Percentiles rank a stretch among this genome's conserved stretches.
Evolutionary conservation across 2,329 filamentous ascomycete species (phyloP).

Genomic region (Neofusicoccum parvum): DNA sequence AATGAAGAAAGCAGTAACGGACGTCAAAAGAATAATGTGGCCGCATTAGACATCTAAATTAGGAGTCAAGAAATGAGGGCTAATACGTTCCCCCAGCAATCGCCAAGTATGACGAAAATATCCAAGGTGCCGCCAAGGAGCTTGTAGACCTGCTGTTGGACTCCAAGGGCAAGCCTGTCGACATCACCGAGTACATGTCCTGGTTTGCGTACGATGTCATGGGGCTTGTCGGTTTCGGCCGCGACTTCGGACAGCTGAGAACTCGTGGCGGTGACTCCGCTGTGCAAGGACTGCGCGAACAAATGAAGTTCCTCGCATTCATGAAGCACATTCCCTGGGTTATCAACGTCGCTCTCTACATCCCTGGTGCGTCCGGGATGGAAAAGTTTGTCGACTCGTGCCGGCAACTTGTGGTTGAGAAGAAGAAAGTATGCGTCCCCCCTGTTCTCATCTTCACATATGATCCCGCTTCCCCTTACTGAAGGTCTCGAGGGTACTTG

Average conservation of each 20-base stretch:
- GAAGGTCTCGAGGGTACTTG: neutral
- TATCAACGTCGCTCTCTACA: neutral
- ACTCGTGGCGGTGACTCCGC: slow-evolving; percentile 45
- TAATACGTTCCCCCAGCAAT: neutral
- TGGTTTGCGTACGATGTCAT: slow-evolving; percentile 56
- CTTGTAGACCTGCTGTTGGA: neutral
- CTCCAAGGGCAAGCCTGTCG: neutral
- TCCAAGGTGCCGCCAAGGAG: neutral
- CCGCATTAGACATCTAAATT: too few relatives aligned
- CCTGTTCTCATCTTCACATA: too few relatives aligned
- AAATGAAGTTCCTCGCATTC: neutral
- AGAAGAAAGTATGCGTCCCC: neutral
- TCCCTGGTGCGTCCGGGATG: neutral
- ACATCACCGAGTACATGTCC: slow-evolving; percentile 23
- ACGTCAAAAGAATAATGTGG: too few relatives aligned
- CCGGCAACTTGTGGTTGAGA: neutral
- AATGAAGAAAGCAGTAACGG: too few relatives aligned
- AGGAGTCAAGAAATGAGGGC: too few relatives aligned
- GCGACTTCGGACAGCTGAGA: slow-evolving; percentile 48
- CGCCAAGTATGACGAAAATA: neutral
- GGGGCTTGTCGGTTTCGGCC: slow-evolving; percentile 51
- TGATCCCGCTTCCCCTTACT: too few relatives aligned
- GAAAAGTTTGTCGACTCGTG: neutral
- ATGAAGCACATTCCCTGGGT: neutral
- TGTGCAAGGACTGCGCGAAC: slow-evolving; percentile 42